phyloP scores from a whole-genome alignment of 768 basidiomycete species.

The Hericium coralloides region DNA sequence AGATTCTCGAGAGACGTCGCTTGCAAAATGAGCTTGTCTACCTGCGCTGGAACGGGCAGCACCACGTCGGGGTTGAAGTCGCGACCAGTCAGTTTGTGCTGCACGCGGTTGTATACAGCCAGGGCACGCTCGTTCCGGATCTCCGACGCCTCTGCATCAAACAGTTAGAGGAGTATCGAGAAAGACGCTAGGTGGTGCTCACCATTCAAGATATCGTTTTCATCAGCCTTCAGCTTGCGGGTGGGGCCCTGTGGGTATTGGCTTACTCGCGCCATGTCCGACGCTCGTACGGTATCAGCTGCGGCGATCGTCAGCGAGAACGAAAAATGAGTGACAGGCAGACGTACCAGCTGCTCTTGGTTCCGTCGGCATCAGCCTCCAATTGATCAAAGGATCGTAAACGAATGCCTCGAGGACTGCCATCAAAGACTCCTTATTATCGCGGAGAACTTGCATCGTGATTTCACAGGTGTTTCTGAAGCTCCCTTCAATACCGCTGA shows the following conservation, averaged over 20 bases:
- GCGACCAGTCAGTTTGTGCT: constrained; percentile 88
- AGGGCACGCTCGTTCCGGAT: constrained; percentile 87
- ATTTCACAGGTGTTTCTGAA: constrained; percentile 95
- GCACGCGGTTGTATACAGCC: constrained; percentile 88
- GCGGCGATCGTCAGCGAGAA: constrained; percentile 19
- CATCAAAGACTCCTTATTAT: constrained; percentile 98
- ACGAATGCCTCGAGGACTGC: constrained; percentile 98
- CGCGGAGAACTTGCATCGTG: constrained; percentile 93
- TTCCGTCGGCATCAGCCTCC: constrained; percentile 86
- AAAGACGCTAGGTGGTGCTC: constrained; percentile 12
- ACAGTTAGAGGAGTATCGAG: background rate
- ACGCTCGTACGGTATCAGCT: constrained; percentile 41
- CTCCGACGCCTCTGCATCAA: constrained; percentile 57
- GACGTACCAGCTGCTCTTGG: constrained; percentile 47
- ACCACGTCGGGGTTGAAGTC: constrained; percentile 85
- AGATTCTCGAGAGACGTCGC: constrained; percentile 92
- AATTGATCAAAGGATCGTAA: constrained; percentile 96
- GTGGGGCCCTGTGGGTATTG: constrained; percentile 73
- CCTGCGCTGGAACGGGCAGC: constrained; percentile 73
- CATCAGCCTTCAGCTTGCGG: constrained; percentile 81
- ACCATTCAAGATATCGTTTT: constrained; percentile 93
- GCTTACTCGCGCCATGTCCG: constrained; percentile 57
- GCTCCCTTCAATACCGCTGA: constrained; percentile 96
- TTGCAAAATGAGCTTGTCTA: constrained; percentile 88
- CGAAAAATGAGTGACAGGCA: constrained; percentile 33